Evolutionary conservation across 169 alveolate genomes (phyloP), one percentile per base, ranked within the genome.

Genomic region (Eimeria falciformis): DNA sequence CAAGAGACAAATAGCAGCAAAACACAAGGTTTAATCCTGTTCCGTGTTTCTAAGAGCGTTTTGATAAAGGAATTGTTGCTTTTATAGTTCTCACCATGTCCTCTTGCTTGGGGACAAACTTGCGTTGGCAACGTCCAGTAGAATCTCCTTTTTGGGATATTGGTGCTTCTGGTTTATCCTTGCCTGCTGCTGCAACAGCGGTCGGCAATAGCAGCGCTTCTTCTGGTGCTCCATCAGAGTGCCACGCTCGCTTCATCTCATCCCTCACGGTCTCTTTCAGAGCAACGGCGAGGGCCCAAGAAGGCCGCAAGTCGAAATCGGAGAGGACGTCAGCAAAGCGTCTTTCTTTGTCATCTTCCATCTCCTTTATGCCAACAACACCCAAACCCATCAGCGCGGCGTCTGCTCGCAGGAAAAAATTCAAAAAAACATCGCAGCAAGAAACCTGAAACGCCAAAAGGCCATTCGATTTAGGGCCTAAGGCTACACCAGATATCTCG

Each of bases 251-350:
- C 47, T 27, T 43, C 91, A 84, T 84, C 53, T 84, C 91, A 17
- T 84, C 83, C 53, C 29, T 33, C 66, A 84, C 73, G 82, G 69
- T 83, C 4, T 62, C 91, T 37, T 66, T 84, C n/a, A 82, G 62
- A 12, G 91, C 91, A 29, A 82, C 91, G 2, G 91, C 91, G 25
- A 82, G 55, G 46, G 91, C 77, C 91, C 91, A 82, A 27, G 91
- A 58, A 17, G 91, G 91, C 46, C 91, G 23, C 65, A 82, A 11
- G 27, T 82, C 91, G 50, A 82, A 82, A 79, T 56, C 78, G 3
- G 77, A 65, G 29, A 82, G 25, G 45, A 82, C 78, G 11, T 23
- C 79, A 27, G 79, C 53, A 6, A 33, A 27, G 50, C 12, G 79
- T 5, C 45, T 1, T 12, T 50, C 62, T 50, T 0, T 50, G 62